Conservation (phyloP, 257 asterid species). For the Plectranthus barbatus region DNA sequence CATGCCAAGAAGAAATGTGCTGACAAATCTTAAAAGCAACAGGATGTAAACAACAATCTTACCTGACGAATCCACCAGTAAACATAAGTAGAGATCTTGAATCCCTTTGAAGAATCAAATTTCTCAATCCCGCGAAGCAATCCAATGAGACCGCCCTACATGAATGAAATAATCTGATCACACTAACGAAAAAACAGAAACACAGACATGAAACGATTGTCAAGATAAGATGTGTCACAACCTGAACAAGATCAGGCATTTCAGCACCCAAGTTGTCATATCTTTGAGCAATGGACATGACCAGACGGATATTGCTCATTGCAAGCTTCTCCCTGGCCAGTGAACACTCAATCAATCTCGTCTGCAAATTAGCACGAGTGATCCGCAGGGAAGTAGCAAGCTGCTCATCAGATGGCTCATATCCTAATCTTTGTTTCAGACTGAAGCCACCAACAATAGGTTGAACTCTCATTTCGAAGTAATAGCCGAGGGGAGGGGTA, state of each 20-base stretch:
- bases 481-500: background rate
- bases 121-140: conserved; percentile 92
- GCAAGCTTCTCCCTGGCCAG: conserved; percentile 95
- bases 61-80: conserved; percentile 99
- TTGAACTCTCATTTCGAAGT: too few species aligned
- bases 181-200: background rate
- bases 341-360: conserved; percentile 55
- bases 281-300: conserved; percentile 91
- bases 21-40: too few species aligned
- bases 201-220: too few species aligned
- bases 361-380: conserved; percentile 49
- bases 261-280: conserved; percentile 92
- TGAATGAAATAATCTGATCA: conserved; percentile 2
- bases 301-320: conserved; percentile 94
- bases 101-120: conserved; percentile 89
- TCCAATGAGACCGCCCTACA: conserved; percentile 90
- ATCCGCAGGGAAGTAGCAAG: conserved; percentile 73
- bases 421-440: conserved; percentile 68
- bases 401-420: conserved; percentile 88
- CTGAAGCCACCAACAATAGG: conserved; percentile 26
- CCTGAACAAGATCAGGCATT: conserved; percentile 95
- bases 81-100: conserved; percentile 91
- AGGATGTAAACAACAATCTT: background rate
- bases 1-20: background rate
- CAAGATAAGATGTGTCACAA: conserved; percentile 9